A percentile compares a stretch with the other conserved stretches of the same genome.
These are phyloP conservation scores for Agastache rugosa DNA, from an alignment of 257 asterid genomes.

Conservation along the genomic window DNA sequence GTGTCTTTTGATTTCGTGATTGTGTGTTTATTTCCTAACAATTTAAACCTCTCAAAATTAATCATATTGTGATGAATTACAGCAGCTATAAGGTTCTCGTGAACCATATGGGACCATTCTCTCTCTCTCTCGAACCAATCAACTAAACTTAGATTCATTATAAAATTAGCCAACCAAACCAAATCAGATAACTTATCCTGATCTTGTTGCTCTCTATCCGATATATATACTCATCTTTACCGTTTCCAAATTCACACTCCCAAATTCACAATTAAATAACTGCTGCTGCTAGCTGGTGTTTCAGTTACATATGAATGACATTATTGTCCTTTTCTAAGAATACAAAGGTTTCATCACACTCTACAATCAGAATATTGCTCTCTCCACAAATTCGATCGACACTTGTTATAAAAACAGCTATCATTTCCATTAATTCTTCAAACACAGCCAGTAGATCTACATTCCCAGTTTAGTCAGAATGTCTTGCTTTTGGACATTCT, in stretches of 20 bases:
- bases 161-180: constrained; percentile 17
- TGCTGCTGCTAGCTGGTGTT: constrained; percentile 29
- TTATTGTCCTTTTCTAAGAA: constrained; percentile 1
- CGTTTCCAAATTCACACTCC: background rate
- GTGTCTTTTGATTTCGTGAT: too few relatives aligned
- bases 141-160: background rate
- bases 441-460: background rate
- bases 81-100: constrained; percentile 51
- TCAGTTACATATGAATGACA: background rate
- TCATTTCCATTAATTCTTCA: background rate
- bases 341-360: background rate
- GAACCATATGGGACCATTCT: constrained; percentile 52
- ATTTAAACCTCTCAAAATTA: too few relatives aligned
- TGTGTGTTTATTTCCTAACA: too few relatives aligned
- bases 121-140: background rate
- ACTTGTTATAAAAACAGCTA: background rate
- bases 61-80: constrained; percentile 22
- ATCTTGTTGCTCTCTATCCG: background rate
- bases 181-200: constrained; percentile 13
- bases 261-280: background rate
- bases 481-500: constrained; percentile 46
- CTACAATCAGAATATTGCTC: background rate
- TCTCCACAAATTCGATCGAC: background rate
- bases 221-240: background rate
- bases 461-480: constrained; percentile 20